Base-by-base conservation (phyloP, 208 protist species). In the Wallacemonas sp. region DNA sequence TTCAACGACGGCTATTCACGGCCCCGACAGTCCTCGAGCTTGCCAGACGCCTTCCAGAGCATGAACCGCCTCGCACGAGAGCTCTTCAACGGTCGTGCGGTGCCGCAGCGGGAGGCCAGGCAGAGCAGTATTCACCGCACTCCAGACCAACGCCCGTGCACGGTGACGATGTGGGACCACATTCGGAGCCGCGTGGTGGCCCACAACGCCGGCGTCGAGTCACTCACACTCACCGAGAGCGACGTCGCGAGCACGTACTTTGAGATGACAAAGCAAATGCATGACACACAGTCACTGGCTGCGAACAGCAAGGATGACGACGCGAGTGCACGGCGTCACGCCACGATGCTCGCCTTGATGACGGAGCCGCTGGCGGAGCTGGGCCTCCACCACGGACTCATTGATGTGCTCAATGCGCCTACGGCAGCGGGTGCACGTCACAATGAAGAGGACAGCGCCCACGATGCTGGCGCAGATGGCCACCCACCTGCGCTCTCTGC, bases 341-440 rank as follows among this genome's bases (percentile, higher is more conserved):
- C 26, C 15, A 68, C 75, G 3, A 63, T 86, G 54, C 39, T 64
- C 15, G 77, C 80, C 11, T 60, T 90, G 11, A 75, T 76, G 64
- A 72, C 49, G 14, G 62, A 70, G 21, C 80, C 84, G 22, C 66
- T 90, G 21, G 61, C 44, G 19, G 79, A 79, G 17, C 36, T 86
- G 26, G 21, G 46, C 26, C 27, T 86, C 31, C n/a, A 34, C 0
- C 45, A 66, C 6, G 42, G 41, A 27, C 62, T 75, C 28, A 70
- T 84, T 41, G 26, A 36, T 24, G 58, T 12, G 0, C 38, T 42
- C 8, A 53, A 69, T 11, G 3, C 27, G 2, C 14, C 59, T 28
- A 5, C 62, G 36, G 21, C 9, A n/a, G n/a, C n/a, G n/a, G n/a
- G n/a, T n/a, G n/a, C n/a, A n/a, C n/a, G n/a, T n/a, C n/a, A n/a